phyloP scores from a whole-genome alignment of 768 basidiomycete species.

The Coprinellus micaceus region DNA sequence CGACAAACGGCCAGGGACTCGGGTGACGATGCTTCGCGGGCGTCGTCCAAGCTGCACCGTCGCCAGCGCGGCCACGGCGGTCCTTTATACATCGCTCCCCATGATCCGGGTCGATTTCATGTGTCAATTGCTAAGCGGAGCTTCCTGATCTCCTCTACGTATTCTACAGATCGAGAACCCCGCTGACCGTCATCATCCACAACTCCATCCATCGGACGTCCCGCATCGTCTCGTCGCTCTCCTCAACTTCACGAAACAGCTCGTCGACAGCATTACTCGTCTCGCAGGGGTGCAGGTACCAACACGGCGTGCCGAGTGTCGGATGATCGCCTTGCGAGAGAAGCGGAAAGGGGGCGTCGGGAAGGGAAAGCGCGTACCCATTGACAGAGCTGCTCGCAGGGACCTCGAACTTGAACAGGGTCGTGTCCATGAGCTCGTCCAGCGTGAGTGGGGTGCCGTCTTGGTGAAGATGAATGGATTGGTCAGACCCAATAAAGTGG shows the following conservation, averaged over 20 bases:
- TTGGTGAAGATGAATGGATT: conserved; percentile 27
- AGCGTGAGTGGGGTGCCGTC: conserved; percentile 64
- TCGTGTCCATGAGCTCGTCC: conserved; percentile 49
- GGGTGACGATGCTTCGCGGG: background rate
- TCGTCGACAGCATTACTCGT: conserved; percentile 64
- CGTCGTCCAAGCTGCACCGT: conserved; percentile 1
- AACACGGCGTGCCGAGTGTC: conserved; percentile 64
- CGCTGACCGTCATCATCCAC: conserved; percentile 77
- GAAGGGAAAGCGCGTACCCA: conserved; percentile 50
- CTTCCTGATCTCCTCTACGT: conserved; percentile 4
- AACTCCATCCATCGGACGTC: conserved; percentile 57
- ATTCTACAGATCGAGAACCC: conserved; percentile 51
- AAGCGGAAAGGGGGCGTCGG: conserved; percentile 61
- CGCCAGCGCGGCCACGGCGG: background rate
- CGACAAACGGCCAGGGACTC: background rate
- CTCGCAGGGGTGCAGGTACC: conserved; percentile 89
- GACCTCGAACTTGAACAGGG: conserved; percentile 53
- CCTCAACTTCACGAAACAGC: conserved; percentile 50
- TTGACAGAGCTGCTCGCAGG: conserved; percentile 44
- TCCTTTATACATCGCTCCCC: background rate
- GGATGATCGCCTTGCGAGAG: conserved; percentile 89
- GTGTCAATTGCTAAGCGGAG: conserved; percentile 18
- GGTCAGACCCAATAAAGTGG: conserved; percentile 2
- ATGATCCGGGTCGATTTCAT: conserved; percentile 25
- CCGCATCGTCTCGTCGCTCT: conserved; percentile 27